Evolutionary conservation across 1,284 basidiomycete genomes (phyloP).

Genomic region (Chondrostereum purpureum): DNA sequence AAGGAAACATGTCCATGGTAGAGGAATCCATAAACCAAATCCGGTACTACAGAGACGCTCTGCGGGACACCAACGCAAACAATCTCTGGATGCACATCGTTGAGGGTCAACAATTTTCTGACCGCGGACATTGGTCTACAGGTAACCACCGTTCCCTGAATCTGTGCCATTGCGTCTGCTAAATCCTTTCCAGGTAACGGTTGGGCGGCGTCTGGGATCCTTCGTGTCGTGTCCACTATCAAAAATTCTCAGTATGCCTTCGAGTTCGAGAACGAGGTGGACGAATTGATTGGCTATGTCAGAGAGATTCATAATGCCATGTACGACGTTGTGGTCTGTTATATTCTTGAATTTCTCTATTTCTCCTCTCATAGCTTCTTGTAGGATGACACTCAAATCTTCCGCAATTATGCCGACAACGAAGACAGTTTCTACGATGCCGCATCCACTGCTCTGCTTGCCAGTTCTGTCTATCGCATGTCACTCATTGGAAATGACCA

Average conservation of each 20-base stretch:
- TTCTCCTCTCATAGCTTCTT: slow-evolving; percentile 6
- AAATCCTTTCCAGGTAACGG: slow-evolving; percentile 55
- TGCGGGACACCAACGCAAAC: slow-evolving; percentile 39
- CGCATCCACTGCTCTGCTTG: slow-evolving; percentile 69
- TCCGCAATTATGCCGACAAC: slow-evolving; percentile 74
- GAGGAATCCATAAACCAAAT: slow-evolving; percentile 74
- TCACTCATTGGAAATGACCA: slow-evolving; percentile 46
- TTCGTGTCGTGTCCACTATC: slow-evolving; percentile 76
- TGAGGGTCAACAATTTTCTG: slow-evolving; percentile 41
- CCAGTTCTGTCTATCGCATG: slow-evolving; percentile 70
- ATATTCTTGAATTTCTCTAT: slow-evolving; percentile 15
- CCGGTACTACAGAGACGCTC: slow-evolving; percentile 64
- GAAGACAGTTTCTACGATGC: slow-evolving; percentile 66
- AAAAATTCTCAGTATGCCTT: slow-evolving; percentile 54
- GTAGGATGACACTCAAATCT: slow-evolving; percentile 48
- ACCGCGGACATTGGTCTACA: slow-evolving; percentile 70
- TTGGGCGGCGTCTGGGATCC: slow-evolving; percentile 83
- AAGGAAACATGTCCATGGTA: slow-evolving; percentile 62
- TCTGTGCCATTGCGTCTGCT: no score
- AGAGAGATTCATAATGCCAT: slow-evolving; percentile 70
- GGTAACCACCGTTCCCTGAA: slow-evolving; percentile 30
- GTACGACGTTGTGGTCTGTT: slow-evolving; percentile 42
- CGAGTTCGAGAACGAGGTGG: slow-evolving; percentile 37
- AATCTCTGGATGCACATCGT: slow-evolving; percentile 70
- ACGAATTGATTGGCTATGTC: slow-evolving; percentile 62